A percentile compares a stretch with the other conserved stretches of the same genome.
These are phyloP conservation scores for Tilletia walkeri DNA, from an alignment of 1,284 basidiomycete species.

Conservation along the genomic window DNA sequence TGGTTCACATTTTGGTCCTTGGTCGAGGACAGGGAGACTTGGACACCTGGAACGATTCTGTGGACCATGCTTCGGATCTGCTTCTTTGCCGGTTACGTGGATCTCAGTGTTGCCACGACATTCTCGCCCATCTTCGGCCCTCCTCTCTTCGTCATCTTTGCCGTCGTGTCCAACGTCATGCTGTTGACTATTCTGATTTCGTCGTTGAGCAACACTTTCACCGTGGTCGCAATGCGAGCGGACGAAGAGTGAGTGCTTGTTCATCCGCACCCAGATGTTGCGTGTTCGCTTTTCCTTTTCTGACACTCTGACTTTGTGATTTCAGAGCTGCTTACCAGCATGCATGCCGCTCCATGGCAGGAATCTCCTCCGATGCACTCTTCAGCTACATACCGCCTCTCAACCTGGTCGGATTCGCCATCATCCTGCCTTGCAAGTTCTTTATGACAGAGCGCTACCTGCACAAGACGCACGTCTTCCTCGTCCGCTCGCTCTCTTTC, in stretches of 20 bases:
- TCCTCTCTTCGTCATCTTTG: conserved; percentile 67
- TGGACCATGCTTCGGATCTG: conserved; percentile 88
- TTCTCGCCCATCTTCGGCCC: conserved; percentile 85
- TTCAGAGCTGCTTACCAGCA: conserved; percentile 84
- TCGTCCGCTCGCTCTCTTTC: conserved; percentile 72
- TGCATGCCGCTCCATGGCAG: conserved; percentile 62
- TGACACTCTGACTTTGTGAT: background rate
- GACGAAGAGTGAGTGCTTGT: conserved; percentile 69
- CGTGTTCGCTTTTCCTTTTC: too few relatives aligned
- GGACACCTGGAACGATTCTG: conserved; percentile 64
- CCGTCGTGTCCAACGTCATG: conserved; percentile 68
- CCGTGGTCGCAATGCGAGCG: conserved; percentile 85
- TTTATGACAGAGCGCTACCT: conserved; percentile 39
- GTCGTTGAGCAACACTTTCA: conserved; percentile 88
- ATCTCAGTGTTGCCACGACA: conserved; percentile 36
- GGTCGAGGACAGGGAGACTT: conserved; percentile 52
- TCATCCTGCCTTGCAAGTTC: conserved; percentile 26
- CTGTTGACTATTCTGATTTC: conserved; percentile 68
- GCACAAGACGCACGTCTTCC: conserved; percentile 64
- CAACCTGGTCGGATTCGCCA: conserved; percentile 36
- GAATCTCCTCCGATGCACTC: conserved; percentile 79
- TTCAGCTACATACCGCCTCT: conserved; percentile 91
- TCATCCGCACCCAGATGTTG: background rate
- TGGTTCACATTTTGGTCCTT: conserved; percentile 83
- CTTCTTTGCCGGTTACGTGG: conserved; percentile 52